Evolutionary conservation across 192 early-diverging fungal genomes (phyloP).

Genomic region (Pilaira anomala): DNA sequence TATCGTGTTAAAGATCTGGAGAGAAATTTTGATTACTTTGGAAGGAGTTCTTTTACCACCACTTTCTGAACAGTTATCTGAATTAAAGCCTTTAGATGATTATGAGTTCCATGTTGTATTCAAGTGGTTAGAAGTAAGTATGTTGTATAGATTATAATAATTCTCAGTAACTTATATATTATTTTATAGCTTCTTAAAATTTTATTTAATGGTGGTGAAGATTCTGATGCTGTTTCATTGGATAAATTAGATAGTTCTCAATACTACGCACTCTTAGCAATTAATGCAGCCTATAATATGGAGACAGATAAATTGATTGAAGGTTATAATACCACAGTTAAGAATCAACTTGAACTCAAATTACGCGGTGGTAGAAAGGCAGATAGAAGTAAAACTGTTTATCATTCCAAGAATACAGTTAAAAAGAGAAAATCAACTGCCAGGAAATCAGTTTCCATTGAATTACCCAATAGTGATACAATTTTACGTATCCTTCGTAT

Average conservation of each 20-base stretch:
- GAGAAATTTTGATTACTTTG: conserved; percentile 62
- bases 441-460: conserved; percentile 25
- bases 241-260: conserved; percentile 62
- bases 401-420: conserved; percentile 35
- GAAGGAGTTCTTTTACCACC: conserved; percentile 74
- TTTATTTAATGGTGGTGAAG: conserved; percentile 69
- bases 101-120: conserved; percentile 63
- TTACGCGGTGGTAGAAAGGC: conserved; percentile 36
- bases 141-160: neutral
- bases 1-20: conserved; percentile 69
- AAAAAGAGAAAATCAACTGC: conserved; percentile 16
- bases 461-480: conserved; percentile 46
- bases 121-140: conserved; percentile 61
- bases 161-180: neutral
- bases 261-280: conserved; percentile 63
- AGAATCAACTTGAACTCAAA: conserved; percentile 31
- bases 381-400: conserved; percentile 40
- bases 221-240: conserved; percentile 58
- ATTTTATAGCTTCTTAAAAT: conserved; percentile 59
- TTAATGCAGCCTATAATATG: conserved; percentile 64
- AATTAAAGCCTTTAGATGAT: conserved; percentile 59
- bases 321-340: conserved; percentile 47
- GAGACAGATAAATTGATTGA: conserved; percentile 62
- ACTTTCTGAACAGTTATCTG: conserved; percentile 54
- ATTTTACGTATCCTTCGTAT: conserved; percentile 49